Evolutionary conservation across 2,329 filamentous ascomycete species (phyloP), one percentile per base, ranked within the genome.

Genomic region (Fusarium annulatum): DNA sequence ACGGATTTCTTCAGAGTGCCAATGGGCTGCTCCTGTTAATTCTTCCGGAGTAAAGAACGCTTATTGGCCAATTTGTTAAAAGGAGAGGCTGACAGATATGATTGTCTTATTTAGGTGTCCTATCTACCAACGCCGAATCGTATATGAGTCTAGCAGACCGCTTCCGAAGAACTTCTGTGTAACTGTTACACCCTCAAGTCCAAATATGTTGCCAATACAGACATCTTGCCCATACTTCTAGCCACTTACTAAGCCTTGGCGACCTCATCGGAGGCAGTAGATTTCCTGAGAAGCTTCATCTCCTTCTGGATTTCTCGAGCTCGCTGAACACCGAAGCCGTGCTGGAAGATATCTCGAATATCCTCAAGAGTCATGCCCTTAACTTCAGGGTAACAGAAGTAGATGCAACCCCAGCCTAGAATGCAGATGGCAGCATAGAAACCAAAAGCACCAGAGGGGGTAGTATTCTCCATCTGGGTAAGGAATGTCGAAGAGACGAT

Each of bases 341-440:
- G 81, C 48, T 82, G 76, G 72, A 88, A 89, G 10, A 88, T 82
- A 56, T 86, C 84, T 38, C 85, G 80, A n/a, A 88, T 84, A 52
- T 86, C 86, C 73, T 89, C 88, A 7, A 89, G 79, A 23, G 86
- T 84, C 82, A 89, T 85, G 16, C 87, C 86, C 71, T 88, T 87
- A 4, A 87, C 86, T 69, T 89, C 86, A 1, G 87, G 87, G 72
- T 88, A 89, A 72, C 80, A 87, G 79, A 87, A 85, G 60, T 84
- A 82, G 30, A 88, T 82, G 62, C 67, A 77, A 9, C 66, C 64
- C 67, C 72, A 85, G 81, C 86, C 86, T 42, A 85, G 71, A 62
- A 85, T 81, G 71, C 85, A 88, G 41, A 88, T 85, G 1, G 80
- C 84, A 2, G 85, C 84, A 62, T 87, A 88, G 77, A 88, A 88